Evolutionary conservation across 257 asterid genomes (phyloP), one percentile per base, ranked within the genome.

Genomic region (Misopates orontium): DNA sequence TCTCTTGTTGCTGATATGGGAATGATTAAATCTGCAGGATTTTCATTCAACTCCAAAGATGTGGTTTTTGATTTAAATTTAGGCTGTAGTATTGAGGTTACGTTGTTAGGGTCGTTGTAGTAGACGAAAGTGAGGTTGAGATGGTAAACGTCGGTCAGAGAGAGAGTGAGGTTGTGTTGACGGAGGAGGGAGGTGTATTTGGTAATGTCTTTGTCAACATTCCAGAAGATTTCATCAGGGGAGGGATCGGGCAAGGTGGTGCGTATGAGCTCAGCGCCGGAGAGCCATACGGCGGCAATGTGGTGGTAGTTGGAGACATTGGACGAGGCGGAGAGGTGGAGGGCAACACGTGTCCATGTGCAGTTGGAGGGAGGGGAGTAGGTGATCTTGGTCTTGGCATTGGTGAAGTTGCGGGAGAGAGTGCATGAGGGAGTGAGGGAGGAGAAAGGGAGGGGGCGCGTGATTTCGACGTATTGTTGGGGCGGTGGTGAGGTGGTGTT

Each of bases 161-260:
- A 69, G 76, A 93, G 87, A 40, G 76, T 79, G 72, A 79, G 71
- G 36, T 90, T 76, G 51, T 77, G 66, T 16, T 50, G 78, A 1
- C 78, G 70, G 66, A 93, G 86, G 68, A 93, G 78, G 5, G 82
- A 81, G 49, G 84, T 65, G 75, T 90, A 93, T 75, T 66, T 80
- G 14, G 96, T 82, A 55, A 93, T 79, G n/a, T 93, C 96, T 73
- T 87, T 93, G 0, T 74, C 70, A 17, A 88, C 75, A 14, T 32
- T 85, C 99, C 99, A 93, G 80, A 72, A 75, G 13, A 93, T 51
- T 4, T 92, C 95, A 0, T 62, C 69, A 0, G 67, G 67, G 5
- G 81, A 79, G 5, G 99, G 89, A 79, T 90, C 86, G 5, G 97
- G 90, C 4, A 97, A 85, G 84, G 92, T 85, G 59, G 99, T 87